Evolutionary conservation across 2,329 filamentous ascomycete species (phyloP).

Genomic region (Hypoxylon sp.): DNA sequence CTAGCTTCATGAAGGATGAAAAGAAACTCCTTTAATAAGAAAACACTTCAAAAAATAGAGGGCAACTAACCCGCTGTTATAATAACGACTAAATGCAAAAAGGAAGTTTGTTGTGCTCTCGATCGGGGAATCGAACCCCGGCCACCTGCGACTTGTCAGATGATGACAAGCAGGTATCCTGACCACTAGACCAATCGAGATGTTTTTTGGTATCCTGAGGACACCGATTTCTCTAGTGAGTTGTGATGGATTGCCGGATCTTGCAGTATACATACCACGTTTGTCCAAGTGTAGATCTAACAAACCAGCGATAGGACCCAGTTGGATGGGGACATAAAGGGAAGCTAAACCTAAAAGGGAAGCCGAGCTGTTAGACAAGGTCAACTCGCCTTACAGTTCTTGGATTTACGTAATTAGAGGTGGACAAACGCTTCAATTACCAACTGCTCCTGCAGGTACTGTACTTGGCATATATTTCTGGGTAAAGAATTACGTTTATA

Average conservation of each 20-base stretch:
- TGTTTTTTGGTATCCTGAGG: conserved; percentile 24
- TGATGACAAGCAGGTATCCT: conserved; percentile 47
- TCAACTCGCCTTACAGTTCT: background rate
- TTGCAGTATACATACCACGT: background rate
- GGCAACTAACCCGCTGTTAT: too few species aligned
- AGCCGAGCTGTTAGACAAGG: background rate
- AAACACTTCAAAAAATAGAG: too few species aligned
- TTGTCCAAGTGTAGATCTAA: background rate
- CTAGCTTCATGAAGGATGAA: background rate
- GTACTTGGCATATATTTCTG: background rate
- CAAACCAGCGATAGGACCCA: too few species aligned
- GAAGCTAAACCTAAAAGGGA: background rate
- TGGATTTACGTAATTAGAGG: background rate
- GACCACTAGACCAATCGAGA: conserved; percentile 48
- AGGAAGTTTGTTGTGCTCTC: conserved; percentile 45
- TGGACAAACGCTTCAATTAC: background rate
- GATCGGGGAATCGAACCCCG: conserved; percentile 56
- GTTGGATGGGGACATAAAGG: too few species aligned
- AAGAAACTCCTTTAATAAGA: too few species aligned
- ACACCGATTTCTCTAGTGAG: conserved; percentile 17
- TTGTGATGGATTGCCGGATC: background rate
- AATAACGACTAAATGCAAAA: conserved; percentile 12
- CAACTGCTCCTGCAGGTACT: background rate
- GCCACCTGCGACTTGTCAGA: conserved; percentile 49
- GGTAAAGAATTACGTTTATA: background rate